Percentiles rank a stretch among this genome's conserved stretches.
Conservation (phyloP, 331 rosid species). For the Malus hybrid region DNA sequence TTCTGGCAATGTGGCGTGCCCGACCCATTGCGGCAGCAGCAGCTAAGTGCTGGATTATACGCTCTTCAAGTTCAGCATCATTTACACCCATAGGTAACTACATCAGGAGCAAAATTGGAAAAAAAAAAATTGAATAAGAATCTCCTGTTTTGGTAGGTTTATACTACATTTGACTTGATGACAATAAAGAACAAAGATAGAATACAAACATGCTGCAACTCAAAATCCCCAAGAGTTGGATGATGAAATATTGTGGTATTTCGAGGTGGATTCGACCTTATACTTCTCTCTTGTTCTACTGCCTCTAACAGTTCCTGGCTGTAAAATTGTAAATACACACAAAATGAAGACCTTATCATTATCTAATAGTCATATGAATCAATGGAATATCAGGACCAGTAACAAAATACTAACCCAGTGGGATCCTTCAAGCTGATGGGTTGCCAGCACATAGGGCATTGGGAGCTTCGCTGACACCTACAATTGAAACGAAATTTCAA, state of each 20-base stretch:
- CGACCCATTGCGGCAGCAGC: slow-evolving; percentile 99
- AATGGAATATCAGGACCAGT: neutral
- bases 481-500: slow-evolving; percentile 1
- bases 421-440: slow-evolving; percentile 92
- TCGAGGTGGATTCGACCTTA: slow-evolving; percentile 71
- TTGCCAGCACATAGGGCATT: slow-evolving; percentile 99
- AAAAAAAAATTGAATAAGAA: neutral
- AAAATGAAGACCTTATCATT: slow-evolving; percentile 4
- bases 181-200: slow-evolving; percentile 10
- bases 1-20: slow-evolving; percentile 86
- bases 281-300: slow-evolving; percentile 78
- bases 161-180: neutral
- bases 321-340: slow-evolving; percentile 11
- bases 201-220: slow-evolving; percentile 80
- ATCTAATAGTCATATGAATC: neutral
- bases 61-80: slow-evolving; percentile 97
- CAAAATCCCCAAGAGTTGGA: slow-evolving; percentile 95
- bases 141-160: neutral
- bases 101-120: slow-evolving; percentile 8
- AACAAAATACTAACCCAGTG: slow-evolving; percentile 45
- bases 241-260: slow-evolving; percentile 89
- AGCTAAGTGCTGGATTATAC: slow-evolving; percentile 90
- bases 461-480: slow-evolving; percentile 99
- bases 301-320: slow-evolving; percentile 94
- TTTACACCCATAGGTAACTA: slow-evolving; percentile 91